phyloP scores from a whole-genome alignment of 371 early-diverging fungal species.

The Gilbertella persicaria region DNA sequence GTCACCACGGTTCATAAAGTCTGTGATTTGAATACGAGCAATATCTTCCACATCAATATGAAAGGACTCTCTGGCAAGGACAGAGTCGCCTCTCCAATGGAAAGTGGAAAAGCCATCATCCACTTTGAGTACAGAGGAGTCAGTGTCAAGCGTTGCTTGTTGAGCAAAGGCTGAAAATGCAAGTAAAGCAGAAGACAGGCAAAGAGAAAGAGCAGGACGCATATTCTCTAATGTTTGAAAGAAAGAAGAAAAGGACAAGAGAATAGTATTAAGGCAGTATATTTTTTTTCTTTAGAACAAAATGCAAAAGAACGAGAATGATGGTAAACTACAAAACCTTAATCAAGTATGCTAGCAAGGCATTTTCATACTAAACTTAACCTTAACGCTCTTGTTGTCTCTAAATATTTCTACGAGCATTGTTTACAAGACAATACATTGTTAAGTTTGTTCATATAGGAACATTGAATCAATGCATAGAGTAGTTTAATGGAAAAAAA shows the following conservation, averaged over 20 bases:
- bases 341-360: too few species aligned
- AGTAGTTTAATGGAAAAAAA: too few species aligned
- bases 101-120: conserved; percentile 28
- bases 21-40: conserved; percentile 41
- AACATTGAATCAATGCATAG: too few species aligned
- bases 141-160: conserved; percentile 24
- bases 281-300: too few species aligned
- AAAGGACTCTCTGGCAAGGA: conserved; percentile 36
- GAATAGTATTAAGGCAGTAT: not conserved
- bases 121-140: conserved; percentile 19
- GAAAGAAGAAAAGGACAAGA: not conserved
- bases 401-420: too few species aligned
- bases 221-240: too few species aligned
- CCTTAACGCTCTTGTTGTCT: too few species aligned
- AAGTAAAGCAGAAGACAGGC: conserved; percentile 23
- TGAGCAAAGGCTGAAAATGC: conserved; percentile 21
- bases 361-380: too few species aligned
- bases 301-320: too few species aligned
- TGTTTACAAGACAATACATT: too few species aligned
- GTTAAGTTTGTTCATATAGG: too few species aligned
- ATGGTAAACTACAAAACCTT: too few species aligned
- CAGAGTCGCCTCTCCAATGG: conserved; percentile 41
- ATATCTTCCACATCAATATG: conserved; percentile 29
- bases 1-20: conserved; percentile 52
- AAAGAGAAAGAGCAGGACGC: conserved; percentile 20